A percentile compares a stretch with the other conserved stretches of the same genome.
Evolutionary conservation across 1,139 yeast genomes (phyloP).

Genomic region (Yamadazyma siamensis): DNA sequence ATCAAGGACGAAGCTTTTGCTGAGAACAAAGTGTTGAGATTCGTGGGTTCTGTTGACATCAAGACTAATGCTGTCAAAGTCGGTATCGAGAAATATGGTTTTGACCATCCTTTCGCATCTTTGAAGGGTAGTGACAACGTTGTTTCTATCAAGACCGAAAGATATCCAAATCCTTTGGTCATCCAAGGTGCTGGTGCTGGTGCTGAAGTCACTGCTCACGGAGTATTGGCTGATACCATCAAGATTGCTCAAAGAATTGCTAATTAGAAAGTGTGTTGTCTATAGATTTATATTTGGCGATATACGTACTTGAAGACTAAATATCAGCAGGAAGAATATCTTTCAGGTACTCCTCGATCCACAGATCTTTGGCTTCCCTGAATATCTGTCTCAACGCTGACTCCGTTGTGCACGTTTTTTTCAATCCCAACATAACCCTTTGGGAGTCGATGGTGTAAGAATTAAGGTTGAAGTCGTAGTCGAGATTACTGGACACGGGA

Average conservation of each 20-base stretch:
- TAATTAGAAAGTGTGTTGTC: conserved; percentile 15
- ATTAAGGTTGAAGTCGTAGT: conserved; percentile 20
- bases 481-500: conserved; percentile 7
- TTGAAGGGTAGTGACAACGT: conserved; percentile 96
- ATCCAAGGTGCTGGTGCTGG: conserved; percentile 99
- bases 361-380: conserved; percentile 52
- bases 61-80: conserved; percentile 68
- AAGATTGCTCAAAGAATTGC: conserved; percentile 86
- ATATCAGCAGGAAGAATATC: conserved; percentile 16
- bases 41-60: conserved; percentile 87
- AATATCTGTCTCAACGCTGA: conserved; percentile 50
- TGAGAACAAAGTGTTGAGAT: conserved; percentile 85
- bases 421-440: conserved; percentile 65
- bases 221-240: conserved; percentile 90
- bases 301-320: conserved; percentile 3
- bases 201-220: conserved; percentile 97
- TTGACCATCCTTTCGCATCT: conserved; percentile 93
- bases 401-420: conserved; percentile 57
- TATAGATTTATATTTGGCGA: background rate
- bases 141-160: conserved; percentile 82
- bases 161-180: conserved; percentile 89
- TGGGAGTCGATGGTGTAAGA: conserved; percentile 57
- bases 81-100: conserved; percentile 80
- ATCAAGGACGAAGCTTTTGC: conserved; percentile 78
- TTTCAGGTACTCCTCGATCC: conserved; percentile 32